These are phyloP conservation scores for Pyrenophora graminea DNA, from an alignment of 2,329 filamentous ascomycete genomes.

Conservation along the genomic window DNA sequence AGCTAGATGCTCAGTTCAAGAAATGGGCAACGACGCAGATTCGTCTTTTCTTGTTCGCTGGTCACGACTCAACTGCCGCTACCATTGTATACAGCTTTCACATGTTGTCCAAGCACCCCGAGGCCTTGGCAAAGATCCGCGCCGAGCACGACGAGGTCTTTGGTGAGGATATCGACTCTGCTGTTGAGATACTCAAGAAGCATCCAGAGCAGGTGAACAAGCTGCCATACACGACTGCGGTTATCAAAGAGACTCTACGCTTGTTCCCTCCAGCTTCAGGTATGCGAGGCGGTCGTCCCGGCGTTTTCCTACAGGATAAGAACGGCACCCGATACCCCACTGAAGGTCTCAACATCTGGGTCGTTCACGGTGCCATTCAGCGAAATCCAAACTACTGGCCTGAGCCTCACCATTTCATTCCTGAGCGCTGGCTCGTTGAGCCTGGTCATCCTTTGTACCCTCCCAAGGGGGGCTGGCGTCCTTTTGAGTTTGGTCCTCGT, in stretches of 20 bases:
- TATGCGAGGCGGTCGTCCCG: slow-evolving; percentile 17
- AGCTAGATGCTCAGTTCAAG: slow-evolving; percentile 30
- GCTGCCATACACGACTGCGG: slow-evolving; percentile 36
- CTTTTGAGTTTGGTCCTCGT: slow-evolving; percentile 47
- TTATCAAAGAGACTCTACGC: slow-evolving; percentile 44
- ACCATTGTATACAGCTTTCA: slow-evolving; percentile 39
- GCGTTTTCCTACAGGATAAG: slow-evolving; percentile 17
- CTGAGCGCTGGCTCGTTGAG: slow-evolving; percentile 30
- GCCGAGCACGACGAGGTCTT: slow-evolving; percentile 40
- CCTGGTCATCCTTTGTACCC: slow-evolving; percentile 15
- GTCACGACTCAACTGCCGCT: slow-evolving; percentile 43
- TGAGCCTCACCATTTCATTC: slow-evolving; percentile 24
- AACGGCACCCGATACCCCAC: slow-evolving; percentile 32
- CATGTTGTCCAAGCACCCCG: slow-evolving; percentile 33
- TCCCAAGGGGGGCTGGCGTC: slow-evolving; percentile 31
- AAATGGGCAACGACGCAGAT: slow-evolving; percentile 6
- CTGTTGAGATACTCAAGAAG: slow-evolving; percentile 17
- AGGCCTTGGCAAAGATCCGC: slow-evolving; percentile 24
- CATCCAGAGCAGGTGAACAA: slow-evolving; percentile 36
- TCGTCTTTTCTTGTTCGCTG: slow-evolving; percentile 34
- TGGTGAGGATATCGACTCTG: slow-evolving; percentile 20
- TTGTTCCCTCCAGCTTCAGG: slow-evolving; percentile 43
- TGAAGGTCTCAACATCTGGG: slow-evolving; percentile 19
- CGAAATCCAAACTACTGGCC: slow-evolving; percentile 25
- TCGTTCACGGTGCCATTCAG: slow-evolving; percentile 22